Percentiles rank a stretch among this genome's conserved stretches.
phyloP scores from a whole-genome alignment of 2,329 filamentous ascomycete genomes.

The Neofusicoccum sp. region DNA sequence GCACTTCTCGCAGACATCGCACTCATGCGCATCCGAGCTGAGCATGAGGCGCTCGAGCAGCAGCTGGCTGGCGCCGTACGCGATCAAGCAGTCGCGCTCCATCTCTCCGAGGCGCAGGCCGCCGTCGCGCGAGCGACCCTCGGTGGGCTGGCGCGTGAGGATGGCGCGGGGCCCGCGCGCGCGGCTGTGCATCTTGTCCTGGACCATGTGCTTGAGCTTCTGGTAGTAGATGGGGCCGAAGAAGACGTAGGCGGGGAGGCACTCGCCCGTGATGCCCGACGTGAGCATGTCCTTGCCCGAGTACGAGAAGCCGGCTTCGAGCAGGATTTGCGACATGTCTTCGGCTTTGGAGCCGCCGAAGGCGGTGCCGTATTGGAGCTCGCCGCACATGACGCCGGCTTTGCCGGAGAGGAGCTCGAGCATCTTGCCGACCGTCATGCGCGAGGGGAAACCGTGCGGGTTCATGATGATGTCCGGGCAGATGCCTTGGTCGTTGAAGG shows the following conservation, averaged over 20 bases:
- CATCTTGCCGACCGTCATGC: slow-evolving; percentile 99
- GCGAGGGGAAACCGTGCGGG: slow-evolving; percentile 97
- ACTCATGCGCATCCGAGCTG: slow-evolving; percentile 82
- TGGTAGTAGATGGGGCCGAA: slow-evolving; percentile 99
- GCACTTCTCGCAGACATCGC: slow-evolving; percentile 92
- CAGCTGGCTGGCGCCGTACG: slow-evolving; percentile 90
- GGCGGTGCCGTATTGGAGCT: slow-evolving; percentile 83
- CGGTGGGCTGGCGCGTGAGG: slow-evolving; percentile 90
- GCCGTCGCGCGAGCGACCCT: slow-evolving; percentile 89
- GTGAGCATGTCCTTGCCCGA: slow-evolving; percentile 97
- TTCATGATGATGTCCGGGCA: slow-evolving; percentile 99
- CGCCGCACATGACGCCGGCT: slow-evolving; percentile 80
- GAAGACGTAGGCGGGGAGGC: slow-evolving; percentile 93
- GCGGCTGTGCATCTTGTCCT: slow-evolving; percentile 98
- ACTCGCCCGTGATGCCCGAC: slow-evolving; percentile 90
- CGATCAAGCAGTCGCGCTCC: slow-evolving; percentile 97
- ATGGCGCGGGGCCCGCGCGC: slow-evolving; percentile 87
- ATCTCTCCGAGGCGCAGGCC: slow-evolving; percentile 94
- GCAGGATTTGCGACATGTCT: slow-evolving; percentile 81
- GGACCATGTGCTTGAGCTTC: slow-evolving; percentile 99
- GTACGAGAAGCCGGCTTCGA: slow-evolving; percentile 90
- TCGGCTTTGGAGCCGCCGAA: slow-evolving; percentile 84
- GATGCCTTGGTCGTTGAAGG: slow-evolving; percentile 86
- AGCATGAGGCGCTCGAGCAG: slow-evolving; percentile 93
- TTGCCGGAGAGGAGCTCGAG: slow-evolving; percentile 93